Base-by-base conservation (phyloP, 1,284 basidiomycete genomes). In the Ganoderma meredithae region DNA sequence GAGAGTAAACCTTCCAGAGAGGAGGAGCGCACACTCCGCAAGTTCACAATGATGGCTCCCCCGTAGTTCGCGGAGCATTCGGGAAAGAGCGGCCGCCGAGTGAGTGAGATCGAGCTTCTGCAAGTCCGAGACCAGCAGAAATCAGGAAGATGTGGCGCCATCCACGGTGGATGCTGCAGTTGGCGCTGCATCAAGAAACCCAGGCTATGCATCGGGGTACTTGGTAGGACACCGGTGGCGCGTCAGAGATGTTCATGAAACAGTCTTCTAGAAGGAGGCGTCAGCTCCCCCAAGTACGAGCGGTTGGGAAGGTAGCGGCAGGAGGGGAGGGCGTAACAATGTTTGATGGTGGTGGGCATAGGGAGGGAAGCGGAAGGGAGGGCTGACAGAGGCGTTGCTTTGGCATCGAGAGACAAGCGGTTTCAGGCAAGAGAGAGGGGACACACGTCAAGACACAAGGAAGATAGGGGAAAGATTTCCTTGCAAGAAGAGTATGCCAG, bases 221-320 rank as follows among this genome's bases (percentile, higher is more conserved):
- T 60, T 60, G 40, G 40, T 60, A 60, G 40, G 58, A 60, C 36
- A 60, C 58, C 58, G 58, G 58, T 40, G 58, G 58, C 58, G 58
- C 58, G 58, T 47, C 44, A 47, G 39, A 22, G 58, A 41, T 60
- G 36, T 7, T 5, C 58, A 15, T 60, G 58, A 60, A 60, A 60
- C 58, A 41, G 15, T 13, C 40, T 60, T 41, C 36, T n/a, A 40
- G 39, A 39, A 36, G 36, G 36, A 19, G 31, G 19, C 33, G 56
- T 33, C 33, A 15, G 7, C 22, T 52, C n/a, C 47, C 10, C 25
- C 5, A 39, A 39, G 10, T 39, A 58, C 33, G 56, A 59, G 36
- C 19, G 36, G 36, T 19, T 52, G 12, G 22, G n/a, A 2, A 52
- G 47, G 3, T n/a, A 55, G 52, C 41, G 25, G 31, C 15, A 2